phyloP scores from a whole-genome alignment of 495 filamentous ascomycete species.

The Amniculicola lignicola region DNA sequence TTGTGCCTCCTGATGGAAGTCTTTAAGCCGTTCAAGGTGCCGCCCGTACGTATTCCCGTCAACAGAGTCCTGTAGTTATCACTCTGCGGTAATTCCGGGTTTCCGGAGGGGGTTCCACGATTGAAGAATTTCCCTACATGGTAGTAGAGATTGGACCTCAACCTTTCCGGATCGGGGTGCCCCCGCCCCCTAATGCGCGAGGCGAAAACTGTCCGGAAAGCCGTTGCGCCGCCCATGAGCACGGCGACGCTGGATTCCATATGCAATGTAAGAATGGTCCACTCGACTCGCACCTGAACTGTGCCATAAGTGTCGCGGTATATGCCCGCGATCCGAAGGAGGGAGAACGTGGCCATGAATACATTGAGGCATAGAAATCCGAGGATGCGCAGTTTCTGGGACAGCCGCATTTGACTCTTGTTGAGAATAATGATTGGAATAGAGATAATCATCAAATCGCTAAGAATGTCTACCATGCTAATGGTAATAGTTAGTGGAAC shows the following conservation, averaged over 20 bases:
- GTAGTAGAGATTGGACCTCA: too few species aligned
- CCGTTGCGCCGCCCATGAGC: constrained; percentile 7
- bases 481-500: not conserved
- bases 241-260: constrained; percentile 8
- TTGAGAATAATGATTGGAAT: constrained; percentile 5
- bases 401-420: not conserved
- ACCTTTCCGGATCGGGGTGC: too few species aligned
- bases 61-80: too few species aligned
- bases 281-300: not conserved
- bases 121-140: too few species aligned
- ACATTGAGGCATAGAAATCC: constrained; percentile 7
- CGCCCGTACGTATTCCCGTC: too few species aligned
- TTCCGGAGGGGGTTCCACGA: too few species aligned
- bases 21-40: too few species aligned
- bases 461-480: not conserved
- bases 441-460: not conserved
- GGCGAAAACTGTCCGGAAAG: constrained; percentile 1
- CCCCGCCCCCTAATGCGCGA: too few species aligned
- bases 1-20: too few species aligned
- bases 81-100: too few species aligned
- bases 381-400: constrained; percentile 2
- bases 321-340: not conserved
- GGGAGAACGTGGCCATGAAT: not conserved
- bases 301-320: not conserved
- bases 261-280: not conserved